A percentile compares a stretch with the other conserved stretches of the same genome.
phyloP scores from a whole-genome alignment of 495 filamentous ascomycete genomes.

The Daldinia decipiens region DNA sequence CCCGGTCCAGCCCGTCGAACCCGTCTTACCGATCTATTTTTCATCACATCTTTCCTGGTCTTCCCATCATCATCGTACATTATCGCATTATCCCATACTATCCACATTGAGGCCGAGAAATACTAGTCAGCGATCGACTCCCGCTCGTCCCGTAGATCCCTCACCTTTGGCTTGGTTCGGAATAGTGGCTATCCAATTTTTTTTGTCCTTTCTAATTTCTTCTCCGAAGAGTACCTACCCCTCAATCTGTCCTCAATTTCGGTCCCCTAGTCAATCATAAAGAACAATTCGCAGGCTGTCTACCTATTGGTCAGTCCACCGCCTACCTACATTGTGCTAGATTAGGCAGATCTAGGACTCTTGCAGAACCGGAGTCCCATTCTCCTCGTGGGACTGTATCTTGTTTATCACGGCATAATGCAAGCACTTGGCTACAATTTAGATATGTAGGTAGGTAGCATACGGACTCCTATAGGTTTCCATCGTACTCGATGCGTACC shows the following conservation, averaged over 20 bases:
- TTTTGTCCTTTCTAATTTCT: conserved; percentile 13
- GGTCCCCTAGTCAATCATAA: conserved; percentile 24
- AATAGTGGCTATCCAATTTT: conserved; percentile 11
- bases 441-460: neutral
- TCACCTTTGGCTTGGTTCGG: conserved; percentile 35
- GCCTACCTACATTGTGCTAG: conserved; percentile 38
- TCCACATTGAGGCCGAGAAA: conserved; percentile 5
- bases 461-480: neutral
- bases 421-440: neutral
- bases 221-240: neutral
- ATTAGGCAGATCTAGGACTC: conserved; percentile 46
- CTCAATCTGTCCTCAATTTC: conserved; percentile 25
- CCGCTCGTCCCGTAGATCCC: conserved; percentile 34
- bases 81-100: neutral
- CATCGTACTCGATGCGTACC: neutral
- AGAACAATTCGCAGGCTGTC: conserved; percentile 28
- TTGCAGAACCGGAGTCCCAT: conserved; percentile 28
- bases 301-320: conserved; percentile 34
- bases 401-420: neutral
- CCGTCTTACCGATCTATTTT: conserved; percentile 31
- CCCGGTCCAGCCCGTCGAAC: conserved; percentile 15
- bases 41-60: conserved; percentile 27
- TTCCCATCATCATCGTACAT: conserved; percentile 33
- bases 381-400: conserved; percentile 13
- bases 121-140: conserved; percentile 20